A percentile compares a stretch with the other conserved stretches of the same genome.
phyloP scores from a whole-genome alignment of 1,284 basidiomycete species.

The Heliocybe sulcata region DNA sequence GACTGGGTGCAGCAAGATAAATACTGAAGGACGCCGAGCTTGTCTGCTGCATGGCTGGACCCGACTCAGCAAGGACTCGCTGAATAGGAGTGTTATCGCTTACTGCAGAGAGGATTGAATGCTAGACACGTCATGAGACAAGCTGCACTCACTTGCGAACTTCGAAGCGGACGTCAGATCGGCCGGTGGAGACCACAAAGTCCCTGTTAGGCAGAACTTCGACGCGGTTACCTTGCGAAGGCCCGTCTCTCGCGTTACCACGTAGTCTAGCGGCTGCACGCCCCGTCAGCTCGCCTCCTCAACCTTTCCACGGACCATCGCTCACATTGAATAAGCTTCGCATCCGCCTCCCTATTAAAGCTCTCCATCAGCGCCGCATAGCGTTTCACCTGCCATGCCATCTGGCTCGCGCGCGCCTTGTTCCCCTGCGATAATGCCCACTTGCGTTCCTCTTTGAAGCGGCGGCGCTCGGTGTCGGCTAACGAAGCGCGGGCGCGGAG shows the following conservation, averaged over 20 bases:
- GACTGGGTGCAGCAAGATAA: too few relatives aligned
- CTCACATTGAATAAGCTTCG: slow-evolving; percentile 62
- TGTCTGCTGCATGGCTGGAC: too few relatives aligned
- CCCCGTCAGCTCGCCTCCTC: too few relatives aligned
- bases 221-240: background rate
- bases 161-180: background rate
- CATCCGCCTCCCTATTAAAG: slow-evolving; percentile 70
- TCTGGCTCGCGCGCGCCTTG: slow-evolving; percentile 59
- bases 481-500: slow-evolving; percentile 68
- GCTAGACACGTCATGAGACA: background rate
- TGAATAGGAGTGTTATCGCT: too few relatives aligned
- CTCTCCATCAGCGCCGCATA: slow-evolving; percentile 74
- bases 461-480: slow-evolving; percentile 72
- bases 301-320: too few relatives aligned
- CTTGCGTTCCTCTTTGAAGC: slow-evolving; percentile 77
- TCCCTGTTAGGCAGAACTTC: background rate
- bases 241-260: background rate
- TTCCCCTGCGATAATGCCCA: slow-evolving; percentile 78
- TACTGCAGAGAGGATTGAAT: background rate
- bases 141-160: background rate
- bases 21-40: too few relatives aligned
- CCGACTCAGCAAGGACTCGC: too few relatives aligned
- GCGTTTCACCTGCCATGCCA: slow-evolving; percentile 74
- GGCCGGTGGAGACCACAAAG: background rate
- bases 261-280: background rate